A percentile compares a stretch with the other conserved stretches of the same genome.
These are phyloP conservation scores for Lathyrus aphaca DNA, from an alignment of 306 rosid species.

Conservation along the genomic window DNA sequence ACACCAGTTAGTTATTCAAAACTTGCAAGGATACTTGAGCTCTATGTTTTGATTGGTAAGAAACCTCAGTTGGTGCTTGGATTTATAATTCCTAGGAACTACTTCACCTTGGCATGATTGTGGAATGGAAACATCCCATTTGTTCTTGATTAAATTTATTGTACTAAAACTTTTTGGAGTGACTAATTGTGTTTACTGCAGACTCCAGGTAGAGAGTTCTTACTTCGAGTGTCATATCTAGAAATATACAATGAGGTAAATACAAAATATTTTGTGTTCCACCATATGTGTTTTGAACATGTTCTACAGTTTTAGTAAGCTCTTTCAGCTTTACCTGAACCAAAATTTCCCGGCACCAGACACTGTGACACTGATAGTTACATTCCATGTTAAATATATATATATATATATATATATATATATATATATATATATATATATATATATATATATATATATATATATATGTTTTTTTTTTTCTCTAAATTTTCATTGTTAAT, in stretches of 20 bases:
- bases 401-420: no score
- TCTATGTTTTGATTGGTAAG: slow-evolving; percentile 22
- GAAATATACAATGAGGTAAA: slow-evolving; percentile 98
- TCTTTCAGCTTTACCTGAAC: slow-evolving; percentile 30
- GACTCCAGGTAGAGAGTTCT: slow-evolving; percentile 99
- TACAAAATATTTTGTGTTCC: slow-evolving; percentile 23
- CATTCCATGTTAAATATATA: slow-evolving; percentile 9
- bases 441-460: no score
- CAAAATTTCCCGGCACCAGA: slow-evolving; percentile 18
- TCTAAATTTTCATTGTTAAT: slow-evolving; percentile 25
- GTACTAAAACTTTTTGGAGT: slow-evolving; percentile 7
- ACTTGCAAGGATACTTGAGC: slow-evolving; percentile 18
- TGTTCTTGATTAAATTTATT: slow-evolving; percentile 15
- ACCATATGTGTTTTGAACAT: slow-evolving; percentile 31
- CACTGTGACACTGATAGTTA: slow-evolving; percentile 7
- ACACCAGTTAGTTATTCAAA: slow-evolving; percentile 13
- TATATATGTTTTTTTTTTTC: not conserved
- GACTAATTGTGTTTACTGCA: slow-evolving; percentile 50
- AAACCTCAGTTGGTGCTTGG: not conserved
- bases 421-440: no score
- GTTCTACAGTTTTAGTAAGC: slow-evolving; percentile 12
- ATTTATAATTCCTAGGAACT: slow-evolving; percentile 26
- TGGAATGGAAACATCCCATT: slow-evolving; percentile 19
- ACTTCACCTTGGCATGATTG: slow-evolving; percentile 8
- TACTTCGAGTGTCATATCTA: slow-evolving; percentile 93